These are phyloP conservation scores for Nemophila menziesii DNA, from an alignment of 257 asterid genomes.

Conservation along the genomic window DNA sequence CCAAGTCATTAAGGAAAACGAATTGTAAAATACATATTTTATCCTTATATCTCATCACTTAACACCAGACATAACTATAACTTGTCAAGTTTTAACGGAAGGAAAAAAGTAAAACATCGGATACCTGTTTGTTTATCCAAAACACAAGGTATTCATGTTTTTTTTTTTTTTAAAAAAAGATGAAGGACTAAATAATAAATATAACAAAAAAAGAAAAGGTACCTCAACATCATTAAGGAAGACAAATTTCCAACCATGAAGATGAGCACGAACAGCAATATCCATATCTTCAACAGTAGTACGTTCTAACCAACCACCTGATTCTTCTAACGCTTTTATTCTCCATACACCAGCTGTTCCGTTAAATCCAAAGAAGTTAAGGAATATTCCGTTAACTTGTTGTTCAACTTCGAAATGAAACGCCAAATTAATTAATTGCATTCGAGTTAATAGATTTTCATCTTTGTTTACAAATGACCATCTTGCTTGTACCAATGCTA, in stretches of 20 bases:
- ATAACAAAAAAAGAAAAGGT: not conserved
- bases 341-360: constrained; percentile 99
- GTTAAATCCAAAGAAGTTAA: constrained; percentile 87
- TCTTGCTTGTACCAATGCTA: constrained; percentile 91
- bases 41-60: too few species aligned
- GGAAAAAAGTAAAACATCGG: too few species aligned
- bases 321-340: constrained; percentile 84
- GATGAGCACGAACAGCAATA: constrained; percentile 95
- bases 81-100: too few species aligned
- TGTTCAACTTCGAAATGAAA: constrained; percentile 97
- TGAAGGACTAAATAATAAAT: not conserved
- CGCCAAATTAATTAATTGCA: constrained; percentile 83
- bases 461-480: constrained; percentile 97
- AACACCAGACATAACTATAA: too few species aligned
- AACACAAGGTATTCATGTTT: too few species aligned
- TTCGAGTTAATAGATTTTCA: constrained; percentile 71
- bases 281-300: constrained; percentile 98
- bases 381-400: constrained; percentile 78
- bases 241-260: constrained; percentile 93
- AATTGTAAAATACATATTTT: too few species aligned
- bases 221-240: constrained; percentile 93
- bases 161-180: too few species aligned
- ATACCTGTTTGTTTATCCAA: too few species aligned
- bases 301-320: constrained; percentile 97
- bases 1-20: too few species aligned